These are phyloP conservation scores for Colletotrichum spaethianum DNA, from an alignment of 2,329 filamentous ascomycete species.

Conservation along the genomic window DNA sequence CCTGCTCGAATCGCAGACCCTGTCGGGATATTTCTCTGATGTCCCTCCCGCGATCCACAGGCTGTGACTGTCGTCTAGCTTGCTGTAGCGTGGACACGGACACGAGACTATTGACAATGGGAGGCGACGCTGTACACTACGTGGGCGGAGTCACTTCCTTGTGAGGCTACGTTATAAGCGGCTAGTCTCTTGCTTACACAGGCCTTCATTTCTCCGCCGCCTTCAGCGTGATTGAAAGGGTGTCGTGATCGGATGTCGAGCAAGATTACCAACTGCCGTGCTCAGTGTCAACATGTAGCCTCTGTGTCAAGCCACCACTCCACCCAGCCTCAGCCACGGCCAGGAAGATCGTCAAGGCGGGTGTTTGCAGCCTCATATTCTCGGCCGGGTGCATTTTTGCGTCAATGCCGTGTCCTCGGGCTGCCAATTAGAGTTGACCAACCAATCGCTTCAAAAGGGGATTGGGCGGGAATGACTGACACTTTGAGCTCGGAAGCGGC, in stretches of 20 bases:
- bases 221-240: slow-evolving; percentile 1
- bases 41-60: slow-evolving; percentile 12
- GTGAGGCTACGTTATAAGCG: background rate
- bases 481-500: background rate
- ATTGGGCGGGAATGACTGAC: slow-evolving; percentile 28
- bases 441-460: background rate
- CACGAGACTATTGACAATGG: slow-evolving; percentile 32
- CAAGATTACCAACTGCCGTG: slow-evolving; percentile 1
- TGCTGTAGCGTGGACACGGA: slow-evolving; percentile 20
- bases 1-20: background rate
- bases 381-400: background rate
- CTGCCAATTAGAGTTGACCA: background rate
- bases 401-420: slow-evolving; percentile 1
- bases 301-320: slow-evolving; percentile 32
- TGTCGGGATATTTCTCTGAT: slow-evolving; percentile 24
- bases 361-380: background rate
- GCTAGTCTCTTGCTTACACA: slow-evolving; percentile 3
- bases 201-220: slow-evolving; percentile 6
- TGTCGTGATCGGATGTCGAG: background rate
- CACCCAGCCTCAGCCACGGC: background rate
- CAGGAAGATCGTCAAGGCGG: slow-evolving; percentile 3
- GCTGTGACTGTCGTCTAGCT: background rate
- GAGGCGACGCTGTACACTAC: background rate
- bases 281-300: slow-evolving; percentile 29
- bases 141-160: background rate